Evolutionary conservation across 345 rosid genomes (phyloP), one percentile per base, ranked within the genome.

Genomic region (Brassica carinata): DNA sequence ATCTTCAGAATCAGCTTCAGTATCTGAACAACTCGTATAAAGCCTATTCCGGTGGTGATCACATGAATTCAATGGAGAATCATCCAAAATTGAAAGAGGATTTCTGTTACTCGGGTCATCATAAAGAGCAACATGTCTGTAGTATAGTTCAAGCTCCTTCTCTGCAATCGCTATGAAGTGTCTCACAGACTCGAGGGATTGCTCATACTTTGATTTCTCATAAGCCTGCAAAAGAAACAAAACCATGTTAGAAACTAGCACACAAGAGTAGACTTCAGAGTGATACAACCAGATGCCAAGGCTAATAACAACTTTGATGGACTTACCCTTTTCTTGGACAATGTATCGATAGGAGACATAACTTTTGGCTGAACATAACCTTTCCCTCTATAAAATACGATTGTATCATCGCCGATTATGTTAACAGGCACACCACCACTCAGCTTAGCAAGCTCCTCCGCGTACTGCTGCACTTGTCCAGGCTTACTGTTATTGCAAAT

Each of bases 401-500:
- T 85, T 2, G 93, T 90, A 79, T 96, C 94, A 19, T 94, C 90
- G 51, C 97, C 93, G 2, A 89, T 84, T 11, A 90, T 82, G 27
- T 96, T 92, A 77, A 94, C 85, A 14, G 98, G 94, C 55, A 90
- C 80, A 43, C 98, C 98, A 72, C 97, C 98, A 83, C 97, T 94
- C 79, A 94, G 81, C 80, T 94, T 92, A 40, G 95, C 92, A 79
- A 94, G 87, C 79, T 94, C 96, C 51, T 87, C 84, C 0, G 96
- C 94, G 65, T 77, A 86, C 61, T 86, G 85, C 1, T 90, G 88
- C 34, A 90, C 85, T 72, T 87, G 95, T 8, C 97, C 94, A 18
- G 97, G 91, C 80, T 90, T 93, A 85, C 89, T 85, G 61, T 90
- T 85, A 62, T 96, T 96, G 87, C 91, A 92, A 7, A 96, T 91